Percentiles rank a stretch among this genome's conserved stretches.
Evolutionary conservation across 495 filamentous ascomycete species (phyloP).

Genomic region (Aspergillus nanangensis): DNA sequence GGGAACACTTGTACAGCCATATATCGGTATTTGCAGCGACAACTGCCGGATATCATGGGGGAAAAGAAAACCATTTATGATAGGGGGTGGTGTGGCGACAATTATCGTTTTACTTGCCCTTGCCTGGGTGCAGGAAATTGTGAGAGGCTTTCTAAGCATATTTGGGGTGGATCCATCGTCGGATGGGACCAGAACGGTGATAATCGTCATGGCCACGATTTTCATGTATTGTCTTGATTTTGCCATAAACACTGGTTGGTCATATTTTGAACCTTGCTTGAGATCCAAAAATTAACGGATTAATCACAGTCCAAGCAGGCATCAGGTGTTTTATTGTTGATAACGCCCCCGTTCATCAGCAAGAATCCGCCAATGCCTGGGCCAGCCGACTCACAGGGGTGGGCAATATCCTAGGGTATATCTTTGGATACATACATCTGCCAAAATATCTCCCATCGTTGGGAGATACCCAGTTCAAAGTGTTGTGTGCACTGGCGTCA

Average conservation of each 20-base stretch:
- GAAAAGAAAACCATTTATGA: slow-evolving; percentile 84
- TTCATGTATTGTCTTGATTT: slow-evolving; percentile 86
- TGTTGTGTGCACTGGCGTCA: slow-evolving; percentile 77
- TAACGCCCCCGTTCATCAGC: slow-evolving; percentile 82
- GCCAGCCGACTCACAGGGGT: slow-evolving; percentile 74
- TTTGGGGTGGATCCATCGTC: slow-evolving; percentile 68
- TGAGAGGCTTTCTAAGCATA: slow-evolving; percentile 62
- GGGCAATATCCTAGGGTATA: slow-evolving; percentile 82
- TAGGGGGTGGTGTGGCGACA: slow-evolving; percentile 68
- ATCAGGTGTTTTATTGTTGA: slow-evolving; percentile 90
- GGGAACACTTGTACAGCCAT: slow-evolving; percentile 86
- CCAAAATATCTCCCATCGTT: slow-evolving; percentile 68
- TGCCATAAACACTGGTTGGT: slow-evolving; percentile 82
- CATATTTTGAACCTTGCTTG: slow-evolving; percentile 2
- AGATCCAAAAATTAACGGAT: slow-evolving; percentile 2
- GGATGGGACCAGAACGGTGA: slow-evolving; percentile 49
- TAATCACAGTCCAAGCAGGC: slow-evolving; percentile 67
- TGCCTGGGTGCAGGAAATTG: slow-evolving; percentile 77
- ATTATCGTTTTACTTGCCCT: slow-evolving; percentile 68
- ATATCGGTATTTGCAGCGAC: slow-evolving; percentile 86
- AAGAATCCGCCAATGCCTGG: slow-evolving; percentile 86
- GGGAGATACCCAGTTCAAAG: slow-evolving; percentile 83
- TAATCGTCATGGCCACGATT: slow-evolving; percentile 71
- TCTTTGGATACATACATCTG: slow-evolving; percentile 76
- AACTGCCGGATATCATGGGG: slow-evolving; percentile 78